phyloP scores from a whole-genome alignment of 139 green algal genomes.

The Trebouxia sp. region DNA sequence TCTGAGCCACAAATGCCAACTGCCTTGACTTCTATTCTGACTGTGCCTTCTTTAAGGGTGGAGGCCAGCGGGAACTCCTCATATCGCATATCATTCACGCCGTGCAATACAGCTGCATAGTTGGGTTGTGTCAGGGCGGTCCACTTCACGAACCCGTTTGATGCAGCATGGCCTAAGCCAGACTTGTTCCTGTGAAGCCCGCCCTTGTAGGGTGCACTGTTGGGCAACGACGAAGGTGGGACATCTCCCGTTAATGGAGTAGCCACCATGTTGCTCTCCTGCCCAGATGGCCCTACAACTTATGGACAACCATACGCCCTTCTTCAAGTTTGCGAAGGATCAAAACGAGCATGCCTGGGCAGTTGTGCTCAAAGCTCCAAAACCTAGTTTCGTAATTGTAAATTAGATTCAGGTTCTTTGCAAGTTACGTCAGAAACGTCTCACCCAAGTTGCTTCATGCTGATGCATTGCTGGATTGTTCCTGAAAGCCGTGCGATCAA shows the following conservation, averaged over 20 bases:
- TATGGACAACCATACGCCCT: constrained; percentile 18
- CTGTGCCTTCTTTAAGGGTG: not conserved
- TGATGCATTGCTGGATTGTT: too few relatives aligned
- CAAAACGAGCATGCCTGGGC: too few relatives aligned
- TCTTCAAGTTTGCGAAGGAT: too few relatives aligned
- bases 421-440: too few relatives aligned
- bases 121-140: constrained; percentile 14
- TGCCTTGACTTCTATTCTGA: constrained; percentile 37
- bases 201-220: not conserved
- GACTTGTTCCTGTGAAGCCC: constrained; percentile 3
- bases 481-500: too few relatives aligned
- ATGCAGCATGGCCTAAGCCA: constrained; percentile 21
- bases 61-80: constrained; percentile 42
- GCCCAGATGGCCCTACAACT: not conserved
- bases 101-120: constrained; percentile 43
- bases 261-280: constrained; percentile 2
- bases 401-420: not conserved
- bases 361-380: not conserved
- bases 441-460: too few relatives aligned
- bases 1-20: constrained; percentile 59
- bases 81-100: constrained; percentile 45
- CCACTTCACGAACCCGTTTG: constrained; percentile 31
- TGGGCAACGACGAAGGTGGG: not conserved
- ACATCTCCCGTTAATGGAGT: constrained; percentile 9
- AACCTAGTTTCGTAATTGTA: not conserved